phyloP scores from a whole-genome alignment of 768 basidiomycete species.

The Leccinum obscurum region DNA sequence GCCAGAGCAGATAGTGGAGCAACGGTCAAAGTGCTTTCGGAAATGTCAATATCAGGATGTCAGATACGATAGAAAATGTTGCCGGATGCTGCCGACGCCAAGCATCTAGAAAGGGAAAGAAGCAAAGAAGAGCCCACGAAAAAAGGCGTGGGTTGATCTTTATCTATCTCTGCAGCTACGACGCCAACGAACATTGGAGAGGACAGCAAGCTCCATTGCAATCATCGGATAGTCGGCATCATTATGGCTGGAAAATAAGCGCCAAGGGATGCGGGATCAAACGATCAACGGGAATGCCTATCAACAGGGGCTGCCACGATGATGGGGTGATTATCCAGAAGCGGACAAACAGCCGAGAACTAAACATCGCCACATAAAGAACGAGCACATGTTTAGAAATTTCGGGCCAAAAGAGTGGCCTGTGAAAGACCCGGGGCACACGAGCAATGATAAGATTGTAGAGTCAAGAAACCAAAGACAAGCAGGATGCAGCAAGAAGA shows the following conservation, averaged over 20 bases:
- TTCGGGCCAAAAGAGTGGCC: slow-evolving; percentile 1
- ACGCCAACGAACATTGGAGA: neutral
- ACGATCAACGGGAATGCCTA: neutral
- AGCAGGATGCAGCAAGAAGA: neutral
- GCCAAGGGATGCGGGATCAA: slow-evolving; percentile 8
- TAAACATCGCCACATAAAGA: neutral
- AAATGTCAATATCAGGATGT: slow-evolving; percentile 9
- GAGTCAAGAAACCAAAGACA: neutral
- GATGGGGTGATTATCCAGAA: slow-evolving; percentile 4
- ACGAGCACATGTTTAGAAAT: slow-evolving; percentile 15
- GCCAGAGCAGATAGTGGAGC: slow-evolving; percentile 98
- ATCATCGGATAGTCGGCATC: neutral
- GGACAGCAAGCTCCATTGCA: too few species aligned
- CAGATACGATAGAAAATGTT: neutral
- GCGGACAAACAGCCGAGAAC: neutral
- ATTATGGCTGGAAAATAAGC: neutral
- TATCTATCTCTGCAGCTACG: neutral
- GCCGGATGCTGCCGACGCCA: neutral
- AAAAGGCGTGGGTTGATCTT: slow-evolving; percentile 1
- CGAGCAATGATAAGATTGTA: slow-evolving; percentile 11
- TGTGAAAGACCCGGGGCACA: neutral
- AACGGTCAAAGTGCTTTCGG: slow-evolving; percentile 88
- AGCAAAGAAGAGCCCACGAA: neutral
- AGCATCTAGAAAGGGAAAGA: neutral
- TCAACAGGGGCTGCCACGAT: slow-evolving; percentile 5